phyloP scores from a whole-genome alignment of 75 land plant species.

The Adiantum capillusveneris region DNA sequence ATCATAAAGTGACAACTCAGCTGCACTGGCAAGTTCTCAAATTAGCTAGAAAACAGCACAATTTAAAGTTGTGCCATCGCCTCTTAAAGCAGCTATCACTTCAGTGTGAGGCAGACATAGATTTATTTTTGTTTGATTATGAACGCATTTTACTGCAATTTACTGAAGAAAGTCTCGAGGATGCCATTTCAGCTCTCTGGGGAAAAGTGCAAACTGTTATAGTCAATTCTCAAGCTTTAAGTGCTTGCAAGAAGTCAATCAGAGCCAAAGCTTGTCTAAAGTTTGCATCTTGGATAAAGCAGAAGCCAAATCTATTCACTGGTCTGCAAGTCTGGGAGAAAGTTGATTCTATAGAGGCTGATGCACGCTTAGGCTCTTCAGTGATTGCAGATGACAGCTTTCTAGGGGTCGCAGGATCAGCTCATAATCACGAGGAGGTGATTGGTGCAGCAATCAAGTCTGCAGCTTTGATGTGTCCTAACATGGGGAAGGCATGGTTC shows the following conservation, averaged over 20 bases:
- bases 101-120: background rate
- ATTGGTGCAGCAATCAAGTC: constrained; percentile 56
- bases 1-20: constrained; percentile 35
- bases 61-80: constrained; percentile 65
- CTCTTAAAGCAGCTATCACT: constrained; percentile 33
- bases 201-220: constrained; percentile 42
- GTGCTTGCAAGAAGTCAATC: constrained; percentile 16
- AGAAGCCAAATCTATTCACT: constrained; percentile 20
- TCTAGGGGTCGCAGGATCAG: background rate
- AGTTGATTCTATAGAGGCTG: constrained; percentile 22
- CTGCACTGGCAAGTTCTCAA: constrained; percentile 50
- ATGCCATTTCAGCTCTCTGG: constrained; percentile 68
- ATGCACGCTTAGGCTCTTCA: background rate
- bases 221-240: constrained; percentile 3
- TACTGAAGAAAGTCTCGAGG: constrained; percentile 60
- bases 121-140: constrained; percentile 38
- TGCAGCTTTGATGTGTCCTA: constrained; percentile 59
- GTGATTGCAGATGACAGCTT: background rate
- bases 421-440: constrained; percentile 37
- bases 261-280: constrained; percentile 90
- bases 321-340: constrained; percentile 30
- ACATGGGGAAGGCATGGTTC: constrained; percentile 89
- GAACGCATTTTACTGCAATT: constrained; percentile 58
- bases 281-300: constrained; percentile 63
- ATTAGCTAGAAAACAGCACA: constrained; percentile 77